Conservation (phyloP, 768 basidiomycete genomes). For the Tylopilus felleus region DNA sequence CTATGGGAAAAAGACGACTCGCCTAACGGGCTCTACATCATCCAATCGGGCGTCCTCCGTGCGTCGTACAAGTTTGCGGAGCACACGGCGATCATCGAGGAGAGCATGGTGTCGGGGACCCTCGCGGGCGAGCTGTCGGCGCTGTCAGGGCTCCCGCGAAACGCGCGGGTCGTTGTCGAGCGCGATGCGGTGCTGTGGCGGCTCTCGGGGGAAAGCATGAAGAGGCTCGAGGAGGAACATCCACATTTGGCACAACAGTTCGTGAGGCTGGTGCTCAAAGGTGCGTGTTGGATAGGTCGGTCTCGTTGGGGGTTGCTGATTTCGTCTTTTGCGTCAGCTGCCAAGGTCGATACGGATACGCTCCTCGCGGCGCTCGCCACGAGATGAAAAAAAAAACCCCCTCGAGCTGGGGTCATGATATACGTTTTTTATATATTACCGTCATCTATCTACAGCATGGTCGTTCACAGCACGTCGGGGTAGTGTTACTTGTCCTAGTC, state of each 20-base stretch:
- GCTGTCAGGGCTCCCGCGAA: constrained; percentile 73
- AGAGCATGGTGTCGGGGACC: constrained; percentile 93
- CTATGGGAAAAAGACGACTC: constrained; percentile 78
- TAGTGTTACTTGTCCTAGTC: too few relatives aligned
- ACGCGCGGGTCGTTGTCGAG: constrained; percentile 85
- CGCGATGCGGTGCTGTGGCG: constrained; percentile 78
- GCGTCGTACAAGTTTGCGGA: constrained; percentile 80
- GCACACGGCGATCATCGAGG: constrained; percentile 64
- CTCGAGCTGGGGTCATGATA: background rate
- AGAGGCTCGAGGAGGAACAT: constrained; percentile 61
- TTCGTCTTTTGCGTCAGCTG: constrained; percentile 38
- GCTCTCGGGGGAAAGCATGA: constrained; percentile 57
- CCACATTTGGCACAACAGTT: constrained; percentile 66
- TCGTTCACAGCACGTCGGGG: constrained; percentile 1
- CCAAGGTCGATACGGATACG: constrained; percentile 63
- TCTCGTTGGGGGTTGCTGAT: background rate
- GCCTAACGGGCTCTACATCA: constrained; percentile 83
- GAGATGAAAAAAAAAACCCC: constrained; percentile 18
- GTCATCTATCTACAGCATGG: constrained; percentile 5
- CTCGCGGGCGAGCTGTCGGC: constrained; percentile 90
- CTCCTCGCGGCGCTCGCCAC: constrained; percentile 55
- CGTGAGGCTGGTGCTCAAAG: constrained; percentile 67
- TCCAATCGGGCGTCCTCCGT: constrained; percentile 81
- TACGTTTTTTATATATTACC: background rate
- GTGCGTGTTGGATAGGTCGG: constrained; percentile 36